A percentile compares a stretch with the other conserved stretches of the same genome.
These are phyloP conservation scores for Biscogniauxia mediterranea DNA, from an alignment of 2,329 filamentous ascomycete genomes.

Conservation along the genomic window DNA sequence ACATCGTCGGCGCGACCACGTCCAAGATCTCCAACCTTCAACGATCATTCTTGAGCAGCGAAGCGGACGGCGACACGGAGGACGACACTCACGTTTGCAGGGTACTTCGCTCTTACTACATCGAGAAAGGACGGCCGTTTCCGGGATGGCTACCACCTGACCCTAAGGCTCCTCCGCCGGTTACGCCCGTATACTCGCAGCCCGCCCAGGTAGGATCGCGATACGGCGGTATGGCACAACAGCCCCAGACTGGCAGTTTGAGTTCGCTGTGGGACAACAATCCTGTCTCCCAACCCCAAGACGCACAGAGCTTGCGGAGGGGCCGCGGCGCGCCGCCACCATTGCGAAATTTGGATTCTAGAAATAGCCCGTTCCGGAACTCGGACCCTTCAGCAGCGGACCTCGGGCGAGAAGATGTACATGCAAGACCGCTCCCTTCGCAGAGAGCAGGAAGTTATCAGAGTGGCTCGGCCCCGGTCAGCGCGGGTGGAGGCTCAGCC, in stretches of 20 bases:
- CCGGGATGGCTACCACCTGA: conserved; percentile 88
- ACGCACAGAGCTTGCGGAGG: conserved; percentile 44
- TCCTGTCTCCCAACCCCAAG: conserved; percentile 34
- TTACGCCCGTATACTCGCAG: conserved; percentile 53
- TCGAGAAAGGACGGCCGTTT: conserved; percentile 77
- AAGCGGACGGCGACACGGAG: conserved; percentile 70
- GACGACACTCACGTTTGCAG: conserved; percentile 95
- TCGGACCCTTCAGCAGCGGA: conserved; percentile 28
- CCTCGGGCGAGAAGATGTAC: conserved; percentile 35
- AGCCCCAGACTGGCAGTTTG: conserved; percentile 39
- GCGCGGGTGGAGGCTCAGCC: conserved; percentile 54
- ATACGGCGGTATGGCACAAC: conserved; percentile 48
- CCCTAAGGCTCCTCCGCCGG: conserved; percentile 68
- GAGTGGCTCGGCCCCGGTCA: conserved; percentile 39
- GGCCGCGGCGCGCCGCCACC: conserved; percentile 38
- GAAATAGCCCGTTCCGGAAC: conserved; percentile 36
- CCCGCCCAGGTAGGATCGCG: conserved; percentile 49
- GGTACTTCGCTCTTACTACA: conserved; percentile 89
- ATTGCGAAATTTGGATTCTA: conserved; percentile 28
- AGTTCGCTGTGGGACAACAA: conserved; percentile 60
- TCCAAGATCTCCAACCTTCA: conserved; percentile 64
- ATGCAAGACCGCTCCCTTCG: conserved; percentile 65
- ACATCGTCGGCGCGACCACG: conserved; percentile 63
- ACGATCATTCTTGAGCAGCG: conserved; percentile 66
- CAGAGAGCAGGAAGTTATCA: conserved; percentile 76